Evolutionary conservation across 2,329 filamentous ascomycete species (phyloP).

Genomic region (Neonectria hederae): DNA sequence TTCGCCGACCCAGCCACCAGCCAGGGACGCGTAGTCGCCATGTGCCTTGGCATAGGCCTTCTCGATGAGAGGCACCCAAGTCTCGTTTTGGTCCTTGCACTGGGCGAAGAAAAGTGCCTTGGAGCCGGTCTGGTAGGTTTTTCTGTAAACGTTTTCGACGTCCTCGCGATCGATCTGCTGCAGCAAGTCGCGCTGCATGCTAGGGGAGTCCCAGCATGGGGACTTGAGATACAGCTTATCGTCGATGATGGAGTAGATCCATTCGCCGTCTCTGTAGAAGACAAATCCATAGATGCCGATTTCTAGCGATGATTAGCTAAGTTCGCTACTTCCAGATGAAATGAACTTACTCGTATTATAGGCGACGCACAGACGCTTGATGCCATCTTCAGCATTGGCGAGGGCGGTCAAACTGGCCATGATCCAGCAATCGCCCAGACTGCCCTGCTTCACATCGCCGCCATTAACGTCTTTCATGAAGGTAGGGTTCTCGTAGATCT

Average conservation of each 20-base stretch:
- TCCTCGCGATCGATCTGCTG: constrained; percentile 80
- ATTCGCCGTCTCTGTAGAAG: constrained; percentile 88
- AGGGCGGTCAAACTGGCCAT: constrained; percentile 82
- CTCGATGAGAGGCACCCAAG: constrained; percentile 82
- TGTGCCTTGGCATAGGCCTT: constrained; percentile 89
- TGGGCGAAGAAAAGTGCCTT: constrained; percentile 82
- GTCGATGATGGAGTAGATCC: constrained; percentile 91
- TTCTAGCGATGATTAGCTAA: constrained; percentile 37
- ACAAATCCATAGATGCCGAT: constrained; percentile 92
- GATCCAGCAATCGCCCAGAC: constrained; percentile 84
- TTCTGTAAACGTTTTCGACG: constrained; percentile 75
- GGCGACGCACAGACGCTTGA: constrained; percentile 79
- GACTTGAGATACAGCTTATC: constrained; percentile 89
- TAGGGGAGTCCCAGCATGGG: constrained; percentile 82
- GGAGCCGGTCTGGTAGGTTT: constrained; percentile 78
- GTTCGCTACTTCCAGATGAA: too few species aligned
- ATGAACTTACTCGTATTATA: constrained; percentile 67
- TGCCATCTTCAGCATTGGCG: constrained; percentile 74
- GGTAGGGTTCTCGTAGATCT: constrained; percentile 78
- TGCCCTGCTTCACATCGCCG: constrained; percentile 80
- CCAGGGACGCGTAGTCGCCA: constrained; percentile 77
- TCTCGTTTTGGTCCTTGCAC: constrained; percentile 80
- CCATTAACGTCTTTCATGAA: constrained; percentile 74
- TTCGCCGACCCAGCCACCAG: constrained; percentile 75
- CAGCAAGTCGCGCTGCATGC: constrained; percentile 77